These are phyloP conservation scores for Camellia oleifera DNA, from an alignment of 179 eudicot species.

Conservation along the genomic window DNA sequence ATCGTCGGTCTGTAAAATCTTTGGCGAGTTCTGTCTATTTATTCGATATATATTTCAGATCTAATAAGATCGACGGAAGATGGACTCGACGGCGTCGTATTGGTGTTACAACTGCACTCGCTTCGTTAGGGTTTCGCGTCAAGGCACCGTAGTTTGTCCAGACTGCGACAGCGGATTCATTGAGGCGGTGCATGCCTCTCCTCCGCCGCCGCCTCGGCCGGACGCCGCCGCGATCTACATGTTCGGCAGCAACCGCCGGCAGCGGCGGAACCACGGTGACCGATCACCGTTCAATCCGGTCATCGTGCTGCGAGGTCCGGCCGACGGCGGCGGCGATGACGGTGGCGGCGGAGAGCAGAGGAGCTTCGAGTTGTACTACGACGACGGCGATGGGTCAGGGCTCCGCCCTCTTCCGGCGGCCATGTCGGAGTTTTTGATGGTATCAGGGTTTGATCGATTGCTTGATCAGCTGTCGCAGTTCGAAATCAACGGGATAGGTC, in stretches of 20 bases:
- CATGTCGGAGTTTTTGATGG: conserved; percentile 51
- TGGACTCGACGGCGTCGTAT: conserved; percentile 35
- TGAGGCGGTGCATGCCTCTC: conserved; percentile 31
- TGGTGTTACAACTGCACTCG: conserved; percentile 62
- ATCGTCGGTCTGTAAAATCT: not conserved
- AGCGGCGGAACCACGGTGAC: conserved; percentile 28
- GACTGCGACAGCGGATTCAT: conserved; percentile 54
- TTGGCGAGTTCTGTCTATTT: not conserved
- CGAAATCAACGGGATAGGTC: conserved; percentile 30
- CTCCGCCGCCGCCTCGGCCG: conserved; percentile 22
- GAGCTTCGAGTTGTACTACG: conserved; percentile 46
- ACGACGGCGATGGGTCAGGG: conserved; percentile 49
- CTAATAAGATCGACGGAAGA: not conserved
- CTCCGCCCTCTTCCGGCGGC: conserved; percentile 50
- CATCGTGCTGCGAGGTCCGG: conserved; percentile 34
- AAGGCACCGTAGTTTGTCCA: conserved; percentile 34
- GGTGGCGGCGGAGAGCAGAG: conserved; percentile 22
- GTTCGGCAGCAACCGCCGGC: conserved; percentile 19
- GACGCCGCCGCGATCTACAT: conserved; percentile 16
- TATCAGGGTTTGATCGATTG: conserved; percentile 52
- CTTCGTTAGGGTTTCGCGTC: conserved; percentile 28
- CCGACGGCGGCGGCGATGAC: conserved; percentile 6
- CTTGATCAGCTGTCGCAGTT: conserved; percentile 52
- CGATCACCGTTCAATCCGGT: conserved; percentile 47
- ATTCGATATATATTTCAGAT: not conserved